Conservation (phyloP, 2,329 filamentous ascomycete genomes). For the Colletotrichum navitas region DNA sequence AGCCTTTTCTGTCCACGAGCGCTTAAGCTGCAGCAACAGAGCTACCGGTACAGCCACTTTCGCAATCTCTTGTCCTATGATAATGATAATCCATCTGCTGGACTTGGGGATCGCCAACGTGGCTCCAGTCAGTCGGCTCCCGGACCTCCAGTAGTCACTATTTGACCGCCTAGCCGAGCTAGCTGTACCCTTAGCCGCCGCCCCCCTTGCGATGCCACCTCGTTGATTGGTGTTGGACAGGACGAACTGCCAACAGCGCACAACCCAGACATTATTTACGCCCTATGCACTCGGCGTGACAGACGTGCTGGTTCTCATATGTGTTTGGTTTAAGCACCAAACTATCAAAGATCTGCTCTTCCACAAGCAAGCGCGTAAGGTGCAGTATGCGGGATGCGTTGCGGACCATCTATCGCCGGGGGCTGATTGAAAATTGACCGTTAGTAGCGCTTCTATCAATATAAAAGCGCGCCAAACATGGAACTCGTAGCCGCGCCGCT, state of each 20-base stretch:
- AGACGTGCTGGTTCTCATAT: not conserved
- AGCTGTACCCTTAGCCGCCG: slow-evolving; percentile 28
- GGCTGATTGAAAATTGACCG: not conserved
- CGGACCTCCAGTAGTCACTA: slow-evolving; percentile 24
- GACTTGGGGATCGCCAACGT: slow-evolving; percentile 33
- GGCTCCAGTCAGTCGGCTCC: slow-evolving; percentile 34
- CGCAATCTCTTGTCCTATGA: not conserved
- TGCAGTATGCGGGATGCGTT: not conserved
- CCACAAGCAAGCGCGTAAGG: slow-evolving; percentile 17
- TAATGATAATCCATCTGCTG: not conserved
- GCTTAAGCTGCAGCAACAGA: slow-evolving; percentile 33
- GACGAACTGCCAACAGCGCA: slow-evolving; percentile 3
- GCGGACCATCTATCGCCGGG: not conserved
- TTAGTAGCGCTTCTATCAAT: not conserved
- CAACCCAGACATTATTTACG: not conserved
- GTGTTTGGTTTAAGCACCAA: not conserved
- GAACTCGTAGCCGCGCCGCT: slow-evolving; percentile 3
- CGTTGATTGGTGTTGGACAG: slow-evolving; percentile 18
- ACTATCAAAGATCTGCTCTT: not conserved
- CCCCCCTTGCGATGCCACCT: slow-evolving; percentile 6
- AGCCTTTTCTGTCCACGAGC: slow-evolving; percentile 10
- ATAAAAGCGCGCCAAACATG: not conserved
- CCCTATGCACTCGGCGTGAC: not conserved
- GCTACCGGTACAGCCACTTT: slow-evolving; percentile 5
- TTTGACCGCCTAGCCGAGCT: slow-evolving; percentile 23